A percentile compares a stretch with the other conserved stretches of the same genome.
Conservation (phyloP, 1,284 basidiomycete species). For the Ceratobasidium sp. region DNA sequence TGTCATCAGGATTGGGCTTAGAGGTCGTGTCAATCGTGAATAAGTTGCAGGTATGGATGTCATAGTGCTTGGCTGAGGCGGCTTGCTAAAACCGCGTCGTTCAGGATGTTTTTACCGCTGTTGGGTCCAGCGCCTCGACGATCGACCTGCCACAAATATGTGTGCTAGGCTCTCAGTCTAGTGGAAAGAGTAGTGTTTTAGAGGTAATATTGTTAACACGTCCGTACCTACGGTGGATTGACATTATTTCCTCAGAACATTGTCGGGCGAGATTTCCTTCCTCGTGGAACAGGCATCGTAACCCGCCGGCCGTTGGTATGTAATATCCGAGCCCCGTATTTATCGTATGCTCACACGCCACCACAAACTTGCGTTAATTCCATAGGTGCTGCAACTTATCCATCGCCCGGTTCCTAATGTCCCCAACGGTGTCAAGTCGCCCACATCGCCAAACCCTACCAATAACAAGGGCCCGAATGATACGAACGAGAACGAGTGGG, state of each 20-base stretch:
- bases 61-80: background rate
- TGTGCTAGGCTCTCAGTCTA: slow-evolving; percentile 77
- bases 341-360: slow-evolving; percentile 46
- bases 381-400: slow-evolving; percentile 91
- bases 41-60: slow-evolving; percentile 68
- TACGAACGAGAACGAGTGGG: slow-evolving; percentile 95
- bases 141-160: slow-evolving; percentile 90
- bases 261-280: slow-evolving; percentile 95
- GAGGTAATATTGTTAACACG: slow-evolving; percentile 62
- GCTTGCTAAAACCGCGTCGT: background rate
- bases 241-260: slow-evolving; percentile 74
- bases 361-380: background rate
- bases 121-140: slow-evolving; percentile 74
- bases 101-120: slow-evolving; percentile 80
- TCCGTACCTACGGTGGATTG: background rate
- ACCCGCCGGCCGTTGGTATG: slow-evolving; percentile 90
- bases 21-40: slow-evolving; percentile 82
- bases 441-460: slow-evolving; percentile 52
- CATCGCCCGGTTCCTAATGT: slow-evolving; percentile 71
- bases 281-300: slow-evolving; percentile 97
- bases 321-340: slow-evolving; percentile 2
- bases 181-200: slow-evolving; percentile 87
- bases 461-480: slow-evolving; percentile 66
- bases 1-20: slow-evolving; percentile 67
- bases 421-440: slow-evolving; percentile 52